Evolutionary conservation across 2,329 filamentous ascomycete species (phyloP).

Genomic region (Pseudopyricularia cyperi): DNA sequence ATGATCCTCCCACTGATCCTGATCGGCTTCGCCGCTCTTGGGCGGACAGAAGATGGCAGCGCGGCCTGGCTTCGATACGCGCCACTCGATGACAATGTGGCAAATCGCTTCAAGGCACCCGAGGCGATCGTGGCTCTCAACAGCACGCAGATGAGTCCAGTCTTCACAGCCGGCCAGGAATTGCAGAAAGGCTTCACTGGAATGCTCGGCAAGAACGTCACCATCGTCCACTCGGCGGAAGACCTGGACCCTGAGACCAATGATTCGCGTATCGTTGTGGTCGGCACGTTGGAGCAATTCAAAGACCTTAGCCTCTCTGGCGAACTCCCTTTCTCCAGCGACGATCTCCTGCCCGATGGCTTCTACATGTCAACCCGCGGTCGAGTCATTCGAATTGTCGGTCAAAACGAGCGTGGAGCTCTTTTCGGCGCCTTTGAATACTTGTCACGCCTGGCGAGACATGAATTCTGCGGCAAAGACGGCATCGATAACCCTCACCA

Average conservation of each 20-base stretch:
- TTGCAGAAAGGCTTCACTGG: slow-evolving; percentile 41
- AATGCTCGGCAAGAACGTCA: slow-evolving; percentile 38
- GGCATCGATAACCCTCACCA: slow-evolving; percentile 42
- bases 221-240: slow-evolving; percentile 9
- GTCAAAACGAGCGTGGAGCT: slow-evolving; percentile 52
- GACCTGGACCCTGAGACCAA: not conserved
- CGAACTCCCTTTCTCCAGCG: slow-evolving; percentile 8
- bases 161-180: slow-evolving; percentile 46
- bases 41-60: slow-evolving; percentile 31
- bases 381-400: slow-evolving; percentile 41
- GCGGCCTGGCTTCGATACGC: slow-evolving; percentile 41
- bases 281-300: slow-evolving; percentile 35
- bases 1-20: not conserved
- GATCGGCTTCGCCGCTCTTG: not conserved
- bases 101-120: not conserved
- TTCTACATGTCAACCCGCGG: slow-evolving; percentile 43
- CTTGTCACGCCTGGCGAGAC: slow-evolving; percentile 49
- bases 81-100: slow-evolving; percentile 22
- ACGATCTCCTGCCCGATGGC: slow-evolving; percentile 38
- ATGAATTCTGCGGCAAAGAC: slow-evolving; percentile 32
- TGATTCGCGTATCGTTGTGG: slow-evolving; percentile 44
- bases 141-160: slow-evolving; percentile 36
- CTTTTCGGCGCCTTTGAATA: slow-evolving; percentile 60
- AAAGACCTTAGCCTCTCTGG: slow-evolving; percentile 13
- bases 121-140: slow-evolving; percentile 22